A percentile compares a stretch with the other conserved stretches of the same genome.
Conservation (phyloP, 129 eudicot species). For the Saposhnikovia divaricata region DNA sequence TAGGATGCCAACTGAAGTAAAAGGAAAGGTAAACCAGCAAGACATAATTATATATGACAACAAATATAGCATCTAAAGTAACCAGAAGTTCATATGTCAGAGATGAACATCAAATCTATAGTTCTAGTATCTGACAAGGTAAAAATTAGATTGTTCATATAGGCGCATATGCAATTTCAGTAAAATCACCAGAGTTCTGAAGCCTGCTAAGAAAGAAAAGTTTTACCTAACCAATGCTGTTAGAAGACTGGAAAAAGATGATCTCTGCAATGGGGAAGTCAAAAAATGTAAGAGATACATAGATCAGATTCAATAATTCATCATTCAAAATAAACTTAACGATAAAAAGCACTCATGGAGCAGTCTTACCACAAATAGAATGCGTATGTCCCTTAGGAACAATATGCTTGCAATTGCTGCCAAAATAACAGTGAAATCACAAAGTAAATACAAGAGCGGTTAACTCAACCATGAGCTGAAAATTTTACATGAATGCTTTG, state of each 20-base stretch:
- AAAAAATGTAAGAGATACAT: conserved; percentile 9
- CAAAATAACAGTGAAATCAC: conserved; percentile 15
- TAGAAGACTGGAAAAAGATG: conserved; percentile 47
- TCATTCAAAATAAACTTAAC: neutral
- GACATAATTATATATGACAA: neutral
- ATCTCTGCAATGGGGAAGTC: conserved; percentile 38
- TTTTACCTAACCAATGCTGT: conserved; percentile 56
- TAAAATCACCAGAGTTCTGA: neutral
- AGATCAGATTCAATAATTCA: neutral
- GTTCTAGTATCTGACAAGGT: neutral
- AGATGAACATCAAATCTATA: neutral
- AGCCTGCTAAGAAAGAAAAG: neutral
- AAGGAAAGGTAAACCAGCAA: neutral
- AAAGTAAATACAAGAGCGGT: neutral
- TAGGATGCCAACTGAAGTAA: neutral
- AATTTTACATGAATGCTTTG: neutral
- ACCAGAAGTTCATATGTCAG: neutral
- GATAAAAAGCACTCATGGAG: neutral
- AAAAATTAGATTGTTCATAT: neutral
- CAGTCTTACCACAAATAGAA: conserved; percentile 48
- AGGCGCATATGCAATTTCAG: neutral
- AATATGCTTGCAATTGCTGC: conserved; percentile 84
- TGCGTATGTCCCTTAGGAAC: conserved; percentile 57
- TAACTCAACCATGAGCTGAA: neutral
- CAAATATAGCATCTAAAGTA: neutral